Evolutionary conservation across 352 stramenopile genomes (phyloP), one percentile per base, ranked within the genome.

Genomic region (Pythium myriotylum): DNA sequence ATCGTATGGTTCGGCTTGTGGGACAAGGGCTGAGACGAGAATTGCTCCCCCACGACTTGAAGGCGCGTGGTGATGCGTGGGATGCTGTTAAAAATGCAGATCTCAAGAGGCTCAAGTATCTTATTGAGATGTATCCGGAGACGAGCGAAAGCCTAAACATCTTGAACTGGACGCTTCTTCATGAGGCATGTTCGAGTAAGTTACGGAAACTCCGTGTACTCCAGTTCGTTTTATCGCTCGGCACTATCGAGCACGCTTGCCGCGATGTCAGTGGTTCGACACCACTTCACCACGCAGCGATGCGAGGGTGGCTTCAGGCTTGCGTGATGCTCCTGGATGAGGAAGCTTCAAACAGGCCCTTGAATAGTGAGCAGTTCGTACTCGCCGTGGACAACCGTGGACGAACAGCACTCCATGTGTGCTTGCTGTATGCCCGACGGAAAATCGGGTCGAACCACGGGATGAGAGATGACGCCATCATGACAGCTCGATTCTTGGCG

Each of bases 281-380:
- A 12, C 64, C 74, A 4, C 61, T 91, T 7, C 81, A 91, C 63
- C 76, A 70, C 45, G 77, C 79, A 24, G 77, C 81, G 5, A 72
- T 62, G 35, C 48, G 74, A 14, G 70, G 71, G 0, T 76, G 54
- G 47, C 37, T 88, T 0, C 72, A 84, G 24, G 70, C 65, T 14
- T 88, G 79, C 19, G 66, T 73, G 17, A 9, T 85, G 17, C 39
- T 89, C 0, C 45, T 89, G 0, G 66, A 68, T 26, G 40, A 52
- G 32, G 40, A 52, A 3, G 19, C 4, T 23, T 60, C 60, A 5
- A 23, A 47, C 33, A 37, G 14, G 24, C 19, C 43, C 16, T 24
- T 67, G 7, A 49, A 59, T 17, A 46, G 16, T 2, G 76, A 86
- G 0, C 43, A 66, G 0, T 24, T 87, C 3, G 56, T 68, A 13